These are phyloP conservation scores for Thelonectria olida DNA, from an alignment of 2,329 filamentous ascomycete species.

Conservation along the genomic window DNA sequence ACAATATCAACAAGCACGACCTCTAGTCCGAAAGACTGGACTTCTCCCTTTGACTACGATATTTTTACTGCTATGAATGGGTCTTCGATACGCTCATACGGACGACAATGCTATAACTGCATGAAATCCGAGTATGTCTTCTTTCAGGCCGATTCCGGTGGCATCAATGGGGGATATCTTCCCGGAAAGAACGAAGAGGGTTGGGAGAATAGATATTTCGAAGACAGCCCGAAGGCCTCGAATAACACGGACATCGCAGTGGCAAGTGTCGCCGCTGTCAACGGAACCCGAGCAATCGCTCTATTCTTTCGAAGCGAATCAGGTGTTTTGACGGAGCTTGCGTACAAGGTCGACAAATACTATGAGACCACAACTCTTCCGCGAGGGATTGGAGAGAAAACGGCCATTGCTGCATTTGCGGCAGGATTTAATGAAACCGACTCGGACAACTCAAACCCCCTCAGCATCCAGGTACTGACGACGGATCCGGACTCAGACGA, in stretches of 20 bases:
- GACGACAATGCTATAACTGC: conserved; percentile 2
- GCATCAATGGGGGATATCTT: not conserved
- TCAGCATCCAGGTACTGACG: conserved; percentile 10
- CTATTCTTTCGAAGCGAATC: conserved; percentile 9
- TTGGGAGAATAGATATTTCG: conserved; percentile 1
- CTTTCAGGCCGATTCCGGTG: not conserved
- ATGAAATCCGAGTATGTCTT: not conserved
- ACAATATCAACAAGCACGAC: not conserved
- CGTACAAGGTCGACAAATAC: not conserved
- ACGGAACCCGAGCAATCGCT: not conserved
- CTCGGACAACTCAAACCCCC: not conserved
- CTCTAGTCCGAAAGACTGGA: conserved; percentile 3
- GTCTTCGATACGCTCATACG: conserved; percentile 6
- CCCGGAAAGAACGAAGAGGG: not conserved
- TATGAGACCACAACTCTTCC: not conserved
- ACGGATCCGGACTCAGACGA: not conserved
- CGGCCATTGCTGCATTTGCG: conserved; percentile 7
- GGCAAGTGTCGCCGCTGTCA: not conserved
- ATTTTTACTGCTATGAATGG: not conserved
- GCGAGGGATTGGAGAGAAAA: not conserved
- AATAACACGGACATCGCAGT: not conserved
- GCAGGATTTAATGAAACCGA: conserved; percentile 9
- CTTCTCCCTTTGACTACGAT: not conserved
- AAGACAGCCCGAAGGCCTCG: not conserved
- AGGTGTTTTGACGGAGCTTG: conserved; percentile 7